These are phyloP conservation scores for Fomes fomentarius DNA, from an alignment of 1,284 basidiomycete genomes.

Conservation along the genomic window DNA sequence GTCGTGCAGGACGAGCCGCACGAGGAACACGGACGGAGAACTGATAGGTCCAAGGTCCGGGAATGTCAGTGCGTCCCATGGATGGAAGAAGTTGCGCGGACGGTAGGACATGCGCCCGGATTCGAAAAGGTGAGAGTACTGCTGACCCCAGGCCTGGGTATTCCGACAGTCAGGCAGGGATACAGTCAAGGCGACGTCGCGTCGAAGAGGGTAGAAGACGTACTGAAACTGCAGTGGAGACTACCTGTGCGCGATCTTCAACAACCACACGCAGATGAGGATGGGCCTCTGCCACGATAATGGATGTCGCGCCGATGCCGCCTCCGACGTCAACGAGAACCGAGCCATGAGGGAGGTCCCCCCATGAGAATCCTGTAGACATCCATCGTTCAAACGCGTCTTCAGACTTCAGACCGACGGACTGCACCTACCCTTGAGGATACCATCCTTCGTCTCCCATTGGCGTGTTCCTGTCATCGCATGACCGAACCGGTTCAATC, in stretches of 20 bases:
- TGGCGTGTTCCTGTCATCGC: slow-evolving; percentile 16
- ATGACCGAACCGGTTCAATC: slow-evolving; percentile 4
- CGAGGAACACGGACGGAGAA: slow-evolving; percentile 19
- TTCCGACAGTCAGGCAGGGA: too few species aligned
- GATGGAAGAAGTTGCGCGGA: slow-evolving; percentile 22
- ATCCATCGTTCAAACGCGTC: background rate
- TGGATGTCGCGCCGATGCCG: slow-evolving; percentile 25
- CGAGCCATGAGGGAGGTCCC: slow-evolving; percentile 47
- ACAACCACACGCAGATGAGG: slow-evolving; percentile 27
- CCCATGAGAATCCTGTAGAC: slow-evolving; percentile 64
- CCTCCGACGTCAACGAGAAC: slow-evolving; percentile 44
- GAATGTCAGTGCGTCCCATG: slow-evolving; percentile 8
- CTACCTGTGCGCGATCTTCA: slow-evolving; percentile 39
- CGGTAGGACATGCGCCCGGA: slow-evolving; percentile 15
- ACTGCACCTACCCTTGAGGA: slow-evolving; percentile 4
- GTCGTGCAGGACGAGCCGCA: slow-evolving; percentile 19
- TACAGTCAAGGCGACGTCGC: too few species aligned
- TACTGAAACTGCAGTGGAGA: slow-evolving; percentile 19
- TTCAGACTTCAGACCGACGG: background rate
- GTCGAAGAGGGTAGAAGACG: too few species aligned
- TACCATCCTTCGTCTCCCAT: slow-evolving; percentile 16
- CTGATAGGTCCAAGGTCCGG: slow-evolving; percentile 8
- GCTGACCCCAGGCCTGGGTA: slow-evolving; percentile 20
- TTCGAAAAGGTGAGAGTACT: slow-evolving; percentile 11
- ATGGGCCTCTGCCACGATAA: slow-evolving; percentile 26